phyloP scores from a whole-genome alignment of 345 rosid species.

The Iberis pinnata region DNA sequence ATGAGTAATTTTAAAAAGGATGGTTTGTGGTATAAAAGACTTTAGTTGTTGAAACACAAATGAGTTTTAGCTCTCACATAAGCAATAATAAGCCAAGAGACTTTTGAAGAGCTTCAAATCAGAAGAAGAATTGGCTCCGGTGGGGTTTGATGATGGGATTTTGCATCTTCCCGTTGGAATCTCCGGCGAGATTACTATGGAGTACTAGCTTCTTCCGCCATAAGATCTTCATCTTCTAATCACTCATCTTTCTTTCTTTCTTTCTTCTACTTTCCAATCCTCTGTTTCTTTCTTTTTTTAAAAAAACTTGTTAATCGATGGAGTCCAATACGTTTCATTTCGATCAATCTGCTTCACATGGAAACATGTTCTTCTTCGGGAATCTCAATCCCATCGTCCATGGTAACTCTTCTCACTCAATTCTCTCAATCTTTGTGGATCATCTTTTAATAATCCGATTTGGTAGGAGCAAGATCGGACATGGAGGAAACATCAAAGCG shows the following conservation, averaged over 20 bases:
- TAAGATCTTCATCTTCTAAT: conserved; percentile 78
- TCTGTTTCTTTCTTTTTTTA: neutral
- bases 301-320: conserved; percentile 37
- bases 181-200: conserved; percentile 91
- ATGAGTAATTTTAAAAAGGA: neutral
- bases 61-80: conserved; percentile 18
- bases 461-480: conserved; percentile 49
- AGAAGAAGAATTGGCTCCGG: conserved; percentile 2
- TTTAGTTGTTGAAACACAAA: conserved; percentile 1
- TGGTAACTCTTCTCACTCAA: conserved; percentile 38
- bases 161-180: conserved; percentile 69
- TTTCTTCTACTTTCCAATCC: neutral
- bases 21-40: conserved; percentile 11
- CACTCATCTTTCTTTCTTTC: neutral
- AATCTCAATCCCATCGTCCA: conserved; percentile 41
- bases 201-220: conserved; percentile 96
- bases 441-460: no score
- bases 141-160: conserved; percentile 62
- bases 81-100: neutral
- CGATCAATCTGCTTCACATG: conserved; percentile 47
- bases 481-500: conserved; percentile 59
- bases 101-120: no score
- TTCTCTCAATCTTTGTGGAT: neutral
- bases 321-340: conserved; percentile 62
- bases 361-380: conserved; percentile 64